Conservation (phyloP, 2,329 filamentous ascomycete genomes). For the Pyricularia sp. region DNA sequence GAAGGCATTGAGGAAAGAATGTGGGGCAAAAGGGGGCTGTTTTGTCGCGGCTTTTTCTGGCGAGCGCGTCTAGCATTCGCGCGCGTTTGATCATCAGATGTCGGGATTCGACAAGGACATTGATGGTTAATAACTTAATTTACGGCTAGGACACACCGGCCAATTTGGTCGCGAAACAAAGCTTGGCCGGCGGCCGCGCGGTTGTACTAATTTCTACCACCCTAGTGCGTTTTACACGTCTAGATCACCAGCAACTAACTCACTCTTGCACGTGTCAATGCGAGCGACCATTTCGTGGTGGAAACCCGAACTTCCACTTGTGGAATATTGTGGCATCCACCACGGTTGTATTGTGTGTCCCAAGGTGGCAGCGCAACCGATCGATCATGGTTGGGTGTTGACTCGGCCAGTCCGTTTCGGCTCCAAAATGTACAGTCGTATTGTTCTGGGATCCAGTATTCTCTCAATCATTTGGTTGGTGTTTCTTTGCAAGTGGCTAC, state of each 20-base stretch:
- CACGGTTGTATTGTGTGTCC: neutral
- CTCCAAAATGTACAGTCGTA: neutral
- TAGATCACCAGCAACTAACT: neutral
- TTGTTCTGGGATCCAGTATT: neutral
- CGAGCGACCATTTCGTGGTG: neutral
- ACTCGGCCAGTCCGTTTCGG: neutral
- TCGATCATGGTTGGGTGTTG: neutral
- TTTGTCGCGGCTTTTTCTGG: neutral
- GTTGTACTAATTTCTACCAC: neutral
- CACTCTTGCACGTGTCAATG: neutral
- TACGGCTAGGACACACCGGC: neutral
- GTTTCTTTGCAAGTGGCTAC: neutral
- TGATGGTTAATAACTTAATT: neutral
- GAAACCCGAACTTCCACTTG: neutral
- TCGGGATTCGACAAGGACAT: neutral
- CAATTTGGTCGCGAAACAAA: neutral
- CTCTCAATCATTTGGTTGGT: neutral
- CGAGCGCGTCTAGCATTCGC: neutral
- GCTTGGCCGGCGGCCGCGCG: neutral
- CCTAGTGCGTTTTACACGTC: neutral
- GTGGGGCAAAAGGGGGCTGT: neutral
- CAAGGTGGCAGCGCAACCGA: neutral
- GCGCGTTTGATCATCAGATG: neutral
- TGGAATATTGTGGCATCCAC: neutral
- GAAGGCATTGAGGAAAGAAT: neutral